A percentile compares a stretch with the other conserved stretches of the same genome.
These are phyloP conservation scores for Powellomyces hirtus DNA, from an alignment of 192 early-diverging fungal species.

Conservation along the genomic window DNA sequence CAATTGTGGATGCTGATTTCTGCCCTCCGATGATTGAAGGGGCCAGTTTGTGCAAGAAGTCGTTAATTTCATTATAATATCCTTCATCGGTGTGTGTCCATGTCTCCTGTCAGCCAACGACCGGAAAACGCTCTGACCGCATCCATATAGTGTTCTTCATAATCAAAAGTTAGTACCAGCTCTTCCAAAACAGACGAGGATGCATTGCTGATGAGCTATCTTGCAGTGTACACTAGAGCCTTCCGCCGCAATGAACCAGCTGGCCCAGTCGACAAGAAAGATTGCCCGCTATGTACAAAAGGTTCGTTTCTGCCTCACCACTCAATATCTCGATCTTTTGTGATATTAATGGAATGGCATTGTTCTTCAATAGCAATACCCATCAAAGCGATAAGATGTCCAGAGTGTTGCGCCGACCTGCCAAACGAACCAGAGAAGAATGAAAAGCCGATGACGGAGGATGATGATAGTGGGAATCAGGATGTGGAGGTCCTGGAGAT, in stretches of 20 bases:
- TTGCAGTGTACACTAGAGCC: background rate
- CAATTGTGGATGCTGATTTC: background rate
- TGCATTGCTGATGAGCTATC: background rate
- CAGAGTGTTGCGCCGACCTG: background rate
- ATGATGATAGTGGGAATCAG: no score
- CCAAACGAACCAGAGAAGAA: background rate
- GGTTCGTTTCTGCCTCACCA: no score
- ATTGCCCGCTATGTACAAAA: background rate
- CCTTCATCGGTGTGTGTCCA: background rate
- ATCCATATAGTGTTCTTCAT: background rate
- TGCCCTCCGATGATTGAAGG: background rate
- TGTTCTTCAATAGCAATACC: no score
- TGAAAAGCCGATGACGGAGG: no score
- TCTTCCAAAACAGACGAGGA: background rate
- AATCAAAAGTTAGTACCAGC: background rate
- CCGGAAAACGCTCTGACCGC: no score
- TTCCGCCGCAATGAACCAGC: background rate
- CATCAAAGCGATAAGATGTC: background rate
- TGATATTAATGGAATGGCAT: no score
- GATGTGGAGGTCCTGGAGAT: no score
- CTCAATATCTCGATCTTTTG: no score
- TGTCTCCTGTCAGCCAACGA: background rate
- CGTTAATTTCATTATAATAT: background rate
- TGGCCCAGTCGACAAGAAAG: background rate
- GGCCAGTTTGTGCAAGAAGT: slow-evolving; percentile 55